Percentiles rank a stretch among this genome's conserved stretches.
Evolutionary conservation across 83 land plant species (phyloP).

Genomic region (Larix sibirica): DNA sequence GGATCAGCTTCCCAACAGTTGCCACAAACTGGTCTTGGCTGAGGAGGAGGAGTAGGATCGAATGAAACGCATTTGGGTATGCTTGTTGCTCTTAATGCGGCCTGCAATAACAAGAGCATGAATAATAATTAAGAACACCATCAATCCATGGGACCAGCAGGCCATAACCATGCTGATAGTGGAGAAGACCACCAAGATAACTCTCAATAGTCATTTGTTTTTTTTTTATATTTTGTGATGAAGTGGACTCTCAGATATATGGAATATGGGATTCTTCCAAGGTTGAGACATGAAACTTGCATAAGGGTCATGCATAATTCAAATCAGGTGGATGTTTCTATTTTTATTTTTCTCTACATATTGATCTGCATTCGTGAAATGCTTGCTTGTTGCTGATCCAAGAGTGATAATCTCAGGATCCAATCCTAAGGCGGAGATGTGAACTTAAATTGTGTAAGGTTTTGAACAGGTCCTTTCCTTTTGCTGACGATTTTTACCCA

Average conservation of each 20-base stretch:
- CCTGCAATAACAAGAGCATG: not conserved
- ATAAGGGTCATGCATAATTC: not conserved
- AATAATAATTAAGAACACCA: not conserved
- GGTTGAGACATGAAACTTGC: not conserved
- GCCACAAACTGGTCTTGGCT: too few species aligned
- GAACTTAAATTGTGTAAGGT: too few species aligned
- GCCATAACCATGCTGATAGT: not conserved
- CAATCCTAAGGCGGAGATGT: too few species aligned
- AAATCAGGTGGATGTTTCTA: not conserved
- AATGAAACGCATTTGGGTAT: too few species aligned
- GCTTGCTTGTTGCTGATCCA: too few species aligned
- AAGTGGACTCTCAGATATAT: not conserved
- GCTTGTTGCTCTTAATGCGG: not conserved
- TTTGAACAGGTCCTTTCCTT: too few species aligned
- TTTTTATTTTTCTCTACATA: not conserved
- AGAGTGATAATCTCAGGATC: too few species aligned
- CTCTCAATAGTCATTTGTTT: too few species aligned
- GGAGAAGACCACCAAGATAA: conserved; percentile 9
- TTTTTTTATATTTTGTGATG: not conserved
- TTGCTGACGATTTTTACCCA: conserved; percentile 10
- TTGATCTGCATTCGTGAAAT: not conserved
- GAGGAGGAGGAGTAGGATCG: too few species aligned
- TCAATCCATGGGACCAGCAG: too few species aligned
- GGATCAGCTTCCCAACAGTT: not conserved
- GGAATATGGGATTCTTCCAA: not conserved